Conservation (phyloP, 2,329 filamentous ascomycete species). For the Fusarium sp. region DNA sequence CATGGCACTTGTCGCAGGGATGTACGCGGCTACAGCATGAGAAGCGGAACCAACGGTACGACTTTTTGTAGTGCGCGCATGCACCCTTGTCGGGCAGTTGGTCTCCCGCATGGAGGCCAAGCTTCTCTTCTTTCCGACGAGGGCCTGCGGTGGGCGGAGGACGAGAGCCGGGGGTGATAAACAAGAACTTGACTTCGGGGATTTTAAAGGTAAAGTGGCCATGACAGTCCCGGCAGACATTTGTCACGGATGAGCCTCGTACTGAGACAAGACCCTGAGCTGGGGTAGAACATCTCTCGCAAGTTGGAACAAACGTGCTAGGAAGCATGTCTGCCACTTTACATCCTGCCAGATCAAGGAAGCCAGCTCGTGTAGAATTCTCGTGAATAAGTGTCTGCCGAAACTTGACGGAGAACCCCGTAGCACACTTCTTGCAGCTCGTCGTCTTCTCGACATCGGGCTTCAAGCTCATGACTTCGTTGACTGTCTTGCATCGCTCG, state of each 20-base stretch:
- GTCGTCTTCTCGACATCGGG: slow-evolving; percentile 62
- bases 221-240: slow-evolving; percentile 84
- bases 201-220: slow-evolving; percentile 82
- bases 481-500: slow-evolving; percentile 78
- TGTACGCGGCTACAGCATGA: slow-evolving; percentile 69
- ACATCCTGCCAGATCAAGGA: slow-evolving; percentile 80
- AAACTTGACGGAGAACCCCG: slow-evolving; percentile 64
- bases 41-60: slow-evolving; percentile 74
- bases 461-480: slow-evolving; percentile 75
- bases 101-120: slow-evolving; percentile 68
- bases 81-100: slow-evolving; percentile 64
- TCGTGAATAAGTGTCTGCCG: slow-evolving; percentile 77
- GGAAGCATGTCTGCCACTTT: slow-evolving; percentile 80
- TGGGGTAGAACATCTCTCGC: slow-evolving; percentile 77
- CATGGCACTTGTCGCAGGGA: slow-evolving; percentile 79
- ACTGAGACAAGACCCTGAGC: slow-evolving; percentile 77
- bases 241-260: slow-evolving; percentile 76
- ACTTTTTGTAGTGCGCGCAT: slow-evolving; percentile 68
- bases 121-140: slow-evolving; percentile 61
- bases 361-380: slow-evolving; percentile 79
- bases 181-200: slow-evolving; percentile 80
- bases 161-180: slow-evolving; percentile 69
- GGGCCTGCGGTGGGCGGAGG: slow-evolving; percentile 55
- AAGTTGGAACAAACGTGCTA: slow-evolving; percentile 83
- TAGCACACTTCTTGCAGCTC: slow-evolving; percentile 70